Conservation (phyloP, 768 basidiomycete species). For the Naganishia antarctica region DNA sequence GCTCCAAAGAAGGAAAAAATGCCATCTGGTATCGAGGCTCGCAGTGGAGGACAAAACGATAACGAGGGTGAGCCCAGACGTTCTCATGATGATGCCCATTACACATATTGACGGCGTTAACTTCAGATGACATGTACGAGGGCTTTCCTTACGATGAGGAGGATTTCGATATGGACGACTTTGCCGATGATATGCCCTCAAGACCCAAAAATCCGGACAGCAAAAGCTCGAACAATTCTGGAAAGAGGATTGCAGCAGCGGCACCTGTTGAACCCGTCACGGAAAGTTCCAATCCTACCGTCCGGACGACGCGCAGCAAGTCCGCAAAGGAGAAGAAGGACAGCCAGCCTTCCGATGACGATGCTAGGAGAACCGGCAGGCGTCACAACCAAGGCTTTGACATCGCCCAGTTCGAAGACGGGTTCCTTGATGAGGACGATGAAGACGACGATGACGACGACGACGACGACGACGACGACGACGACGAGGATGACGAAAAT, state of each 20-base stretch:
- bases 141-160: constrained; percentile 64
- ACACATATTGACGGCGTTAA: neutral
- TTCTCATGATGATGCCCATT: neutral
- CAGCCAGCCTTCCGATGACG: constrained; percentile 14
- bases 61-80: constrained; percentile 52
- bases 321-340: neutral
- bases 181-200: constrained; percentile 51
- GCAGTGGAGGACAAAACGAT: constrained; percentile 24
- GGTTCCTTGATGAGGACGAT: constrained; percentile 6
- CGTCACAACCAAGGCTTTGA: too few relatives aligned
- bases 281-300: neutral
- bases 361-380: constrained; percentile 30
- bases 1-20: constrained; percentile 56
- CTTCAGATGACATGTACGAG: neutral
- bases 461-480: constrained; percentile 40
- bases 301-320: constrained; percentile 2
- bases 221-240: neutral
- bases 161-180: constrained; percentile 71
- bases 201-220: neutral
- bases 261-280: neutral
- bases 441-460: constrained; percentile 24
- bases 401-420: constrained; percentile 24
- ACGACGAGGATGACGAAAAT: constrained; percentile 27
- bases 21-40: constrained; percentile 5
- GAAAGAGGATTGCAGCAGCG: neutral